Base-by-base conservation (phyloP, 148 eudicot genomes). In the Rhododendron kiyosumense region DNA sequence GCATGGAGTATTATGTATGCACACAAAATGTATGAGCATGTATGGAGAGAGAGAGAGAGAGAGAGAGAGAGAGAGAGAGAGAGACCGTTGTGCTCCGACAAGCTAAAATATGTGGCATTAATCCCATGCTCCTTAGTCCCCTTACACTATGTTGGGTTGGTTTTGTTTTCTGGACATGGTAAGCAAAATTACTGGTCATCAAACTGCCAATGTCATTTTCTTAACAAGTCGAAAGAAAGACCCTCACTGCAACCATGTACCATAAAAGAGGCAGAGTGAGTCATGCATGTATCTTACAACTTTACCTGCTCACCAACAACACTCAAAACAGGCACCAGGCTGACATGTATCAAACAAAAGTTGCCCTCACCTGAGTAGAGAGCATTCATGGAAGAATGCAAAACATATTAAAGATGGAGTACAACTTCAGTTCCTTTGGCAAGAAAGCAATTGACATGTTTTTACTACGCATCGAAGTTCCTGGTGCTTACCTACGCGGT, bases 111-210 rank as follows among this genome's bases (percentile, higher is more conserved):
- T 97, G 87, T 49, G 99, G 96, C 38, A 89, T 87, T 87, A 97
- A 91, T 83, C 99, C 98, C 86, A 94, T 82, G 92, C 99, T 93
- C 88, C 99, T 91, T 69, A 97, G 92, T 87, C 96, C 98, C 78
- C 95, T 88, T 34, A 97, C 98, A 89, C 99, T 97, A 87, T 97
- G 99, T 84, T 97, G 99, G 41, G 98, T 97, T 80, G 99, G 99
- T 90, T 97, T 97, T 85, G 99, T 97, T 91, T 97, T 97, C 99
- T 97, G 93, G 83, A 79, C 74, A 85, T 49, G 65, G 36, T 28
- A 83, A 88, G 54, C 45, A 86, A 65, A 79, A 84, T 17, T 77
- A 63, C 46, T 59, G 82, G 81, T 75, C 48, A 86, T 46, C 43
- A 83, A 78, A 83, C 52, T 74, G 61, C 76, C 61, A 63, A 82